Evolutionary conservation across 768 basidiomycete genomes (phyloP), one percentile per base, ranked within the genome.

Genomic region (Lentinula sp.): DNA sequence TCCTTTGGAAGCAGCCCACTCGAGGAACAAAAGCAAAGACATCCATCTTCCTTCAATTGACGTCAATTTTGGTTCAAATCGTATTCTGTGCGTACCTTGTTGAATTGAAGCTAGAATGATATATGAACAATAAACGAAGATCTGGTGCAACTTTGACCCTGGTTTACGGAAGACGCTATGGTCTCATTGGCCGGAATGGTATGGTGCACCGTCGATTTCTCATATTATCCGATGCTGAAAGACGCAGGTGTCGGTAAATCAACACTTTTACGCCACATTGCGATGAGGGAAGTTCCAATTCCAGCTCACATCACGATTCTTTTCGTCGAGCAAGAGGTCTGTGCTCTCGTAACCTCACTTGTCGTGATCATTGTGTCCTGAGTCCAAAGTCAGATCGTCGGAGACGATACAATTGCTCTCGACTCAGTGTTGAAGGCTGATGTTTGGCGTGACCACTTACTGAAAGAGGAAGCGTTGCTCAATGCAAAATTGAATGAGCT

Each of bases 351-450:
- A 32, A 5, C 9, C 43, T 7, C 21, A 46, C 7, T 53, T 61
- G 23, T 53, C 61, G 39, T 53, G 61, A 21, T 57, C 51, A 21
- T 23, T 28, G 45, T 53, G 0, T 39, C 35, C 21, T 9, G 18
- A 5, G 3, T 8, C 23, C 37, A 11, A 15, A 15, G 52, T 45
- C 59, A 95, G 91, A 90, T 98, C 65, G 71, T 93, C 59, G 97
- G 96, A 35, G 96, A 98, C 71, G 95, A 95, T 65, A 98, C 95
- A 0, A 77, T 78, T 1, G 97, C 97, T 2, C 80, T 99, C 46
- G 91, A 95, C 21, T 95, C 95, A 1, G 97, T 99, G 21, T 80
- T 99, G n/a, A 94, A 95, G 72, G 97, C 97, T n/a, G 97, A 99
- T 70, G 97, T 99, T 35, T 98, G 97, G 94, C 82, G 96, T 70